Evolutionary conservation across 148 eudicot genomes (phyloP).

Genomic region (Spergularia marina): DNA sequence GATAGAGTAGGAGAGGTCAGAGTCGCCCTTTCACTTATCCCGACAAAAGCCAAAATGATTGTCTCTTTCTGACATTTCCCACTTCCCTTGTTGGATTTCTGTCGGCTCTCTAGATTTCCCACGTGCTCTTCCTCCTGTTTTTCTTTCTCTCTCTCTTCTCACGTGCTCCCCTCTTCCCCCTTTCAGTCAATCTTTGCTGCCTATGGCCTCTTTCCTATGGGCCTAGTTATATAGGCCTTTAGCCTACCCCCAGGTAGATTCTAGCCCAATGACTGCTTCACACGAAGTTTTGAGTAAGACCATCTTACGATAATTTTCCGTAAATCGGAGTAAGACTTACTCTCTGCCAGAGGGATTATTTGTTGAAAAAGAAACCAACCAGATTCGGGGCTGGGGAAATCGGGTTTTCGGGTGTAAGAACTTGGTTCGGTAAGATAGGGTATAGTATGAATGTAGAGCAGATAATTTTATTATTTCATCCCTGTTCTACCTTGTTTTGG

Average conservation of each 20-base stretch:
- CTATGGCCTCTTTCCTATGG: neutral
- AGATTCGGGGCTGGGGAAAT: too few relatives aligned
- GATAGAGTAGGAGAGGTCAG: neutral
- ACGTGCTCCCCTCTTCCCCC: conserved; percentile 15
- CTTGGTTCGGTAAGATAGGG: too few relatives aligned
- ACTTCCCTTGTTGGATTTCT: conserved; percentile 27
- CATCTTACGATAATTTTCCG: too few relatives aligned
- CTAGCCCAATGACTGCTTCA: too few relatives aligned
- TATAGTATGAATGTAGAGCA: too few relatives aligned
- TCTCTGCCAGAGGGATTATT: too few relatives aligned
- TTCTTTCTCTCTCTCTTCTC: neutral
- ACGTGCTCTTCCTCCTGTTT: conserved; percentile 20
- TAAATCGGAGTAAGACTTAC: too few relatives aligned
- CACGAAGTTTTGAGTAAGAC: too few relatives aligned
- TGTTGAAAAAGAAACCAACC: too few relatives aligned
- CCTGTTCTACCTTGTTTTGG: too few relatives aligned
- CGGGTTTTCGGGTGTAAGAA: too few relatives aligned
- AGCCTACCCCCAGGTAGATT: neutral
- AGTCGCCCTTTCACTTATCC: conserved; percentile 15
- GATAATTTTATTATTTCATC: too few relatives aligned
- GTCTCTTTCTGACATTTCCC: conserved; percentile 20
- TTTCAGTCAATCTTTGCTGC: conserved; percentile 15
- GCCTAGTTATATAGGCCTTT: conserved; percentile 4
- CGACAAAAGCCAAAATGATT: conserved; percentile 12
- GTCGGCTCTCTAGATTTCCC: conserved; percentile 14